A percentile compares a stretch with the other conserved stretches of the same genome.
Evolutionary conservation across 2,329 filamentous ascomycete genomes (phyloP).

Genomic region (Venturia asperata): DNA sequence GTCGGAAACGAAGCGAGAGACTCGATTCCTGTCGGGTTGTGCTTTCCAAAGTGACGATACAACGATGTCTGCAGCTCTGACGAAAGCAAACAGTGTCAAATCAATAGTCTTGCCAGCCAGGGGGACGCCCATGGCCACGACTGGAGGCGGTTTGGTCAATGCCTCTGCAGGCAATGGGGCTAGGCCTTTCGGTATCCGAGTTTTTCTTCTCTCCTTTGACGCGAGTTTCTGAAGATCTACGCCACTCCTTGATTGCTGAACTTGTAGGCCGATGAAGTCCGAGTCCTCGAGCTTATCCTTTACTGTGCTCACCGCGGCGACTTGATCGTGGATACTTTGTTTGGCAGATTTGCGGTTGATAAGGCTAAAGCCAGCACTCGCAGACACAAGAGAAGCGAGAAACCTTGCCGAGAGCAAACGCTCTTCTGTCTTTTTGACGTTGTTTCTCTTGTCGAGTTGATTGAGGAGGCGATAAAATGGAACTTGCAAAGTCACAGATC

Average conservation of each 20-base stretch:
- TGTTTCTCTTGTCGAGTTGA: constrained; percentile 16
- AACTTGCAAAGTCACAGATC: constrained; percentile 41
- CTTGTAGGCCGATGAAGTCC: constrained; percentile 3
- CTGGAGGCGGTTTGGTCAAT: constrained; percentile 23
- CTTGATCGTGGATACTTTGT: neutral
- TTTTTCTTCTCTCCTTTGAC: constrained; percentile 4
- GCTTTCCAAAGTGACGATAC: constrained; percentile 53
- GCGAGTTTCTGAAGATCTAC: constrained; percentile 1
- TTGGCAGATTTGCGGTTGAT: constrained; percentile 32
- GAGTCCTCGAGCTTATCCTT: constrained; percentile 17
- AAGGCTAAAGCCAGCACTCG: constrained; percentile 43
- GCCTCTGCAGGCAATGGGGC: constrained; percentile 16
- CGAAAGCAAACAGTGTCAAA: constrained; percentile 69
- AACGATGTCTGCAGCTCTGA: constrained; percentile 64
- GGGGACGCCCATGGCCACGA: constrained; percentile 17
- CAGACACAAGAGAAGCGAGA: constrained; percentile 41
- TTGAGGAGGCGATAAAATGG: constrained; percentile 25
- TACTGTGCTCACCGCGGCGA: neutral
- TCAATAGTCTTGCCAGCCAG: constrained; percentile 70
- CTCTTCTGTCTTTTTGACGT: neutral
- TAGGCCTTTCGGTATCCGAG: constrained; percentile 9
- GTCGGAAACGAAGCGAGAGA: constrained; percentile 27
- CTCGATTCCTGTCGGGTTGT: constrained; percentile 27
- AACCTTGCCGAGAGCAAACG: constrained; percentile 32
- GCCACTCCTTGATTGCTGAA: neutral